phyloP scores from a whole-genome alignment of 225 moss, liverwort and hornwort species.

The Polytrichum formosum region DNA sequence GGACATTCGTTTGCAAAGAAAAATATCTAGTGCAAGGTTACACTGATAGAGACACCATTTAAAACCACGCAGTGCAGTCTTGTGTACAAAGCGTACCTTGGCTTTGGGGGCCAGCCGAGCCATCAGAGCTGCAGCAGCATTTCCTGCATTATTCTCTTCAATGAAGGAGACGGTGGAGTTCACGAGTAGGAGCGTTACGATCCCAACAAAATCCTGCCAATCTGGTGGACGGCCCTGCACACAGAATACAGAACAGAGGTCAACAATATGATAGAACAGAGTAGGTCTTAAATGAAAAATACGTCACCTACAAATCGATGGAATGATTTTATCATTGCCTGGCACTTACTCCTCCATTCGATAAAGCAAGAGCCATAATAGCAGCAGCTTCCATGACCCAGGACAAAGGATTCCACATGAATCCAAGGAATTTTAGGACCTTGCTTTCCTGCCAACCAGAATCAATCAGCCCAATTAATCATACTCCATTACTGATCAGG shows the following conservation, averaged over 20 bases:
- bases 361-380: constrained; percentile 45
- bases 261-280: neutral
- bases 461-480: neutral
- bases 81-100: constrained; percentile 16
- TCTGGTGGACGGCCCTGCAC: constrained; percentile 39
- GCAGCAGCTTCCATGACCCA: constrained; percentile 64
- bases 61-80: too few species aligned
- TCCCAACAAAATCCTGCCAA: constrained; percentile 56
- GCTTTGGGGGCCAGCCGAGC: constrained; percentile 52
- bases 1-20: too few species aligned
- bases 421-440: constrained; percentile 49
- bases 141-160: constrained; percentile 56
- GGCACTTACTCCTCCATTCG: constrained; percentile 33
- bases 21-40: too few species aligned
- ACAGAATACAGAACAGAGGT: neutral
- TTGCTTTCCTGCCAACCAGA: constrained; percentile 43
- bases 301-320: neutral
- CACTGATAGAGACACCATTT: too few species aligned
- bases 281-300: neutral
- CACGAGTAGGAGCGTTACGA: constrained; percentile 29
- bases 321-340: too few species aligned
- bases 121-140: constrained; percentile 54
- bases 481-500: neutral
- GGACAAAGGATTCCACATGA: constrained; percentile 62
- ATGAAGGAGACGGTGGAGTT: constrained; percentile 50